Base-by-base conservation (phyloP, 768 basidiomycete species). In the Trametopsis cervina region DNA sequence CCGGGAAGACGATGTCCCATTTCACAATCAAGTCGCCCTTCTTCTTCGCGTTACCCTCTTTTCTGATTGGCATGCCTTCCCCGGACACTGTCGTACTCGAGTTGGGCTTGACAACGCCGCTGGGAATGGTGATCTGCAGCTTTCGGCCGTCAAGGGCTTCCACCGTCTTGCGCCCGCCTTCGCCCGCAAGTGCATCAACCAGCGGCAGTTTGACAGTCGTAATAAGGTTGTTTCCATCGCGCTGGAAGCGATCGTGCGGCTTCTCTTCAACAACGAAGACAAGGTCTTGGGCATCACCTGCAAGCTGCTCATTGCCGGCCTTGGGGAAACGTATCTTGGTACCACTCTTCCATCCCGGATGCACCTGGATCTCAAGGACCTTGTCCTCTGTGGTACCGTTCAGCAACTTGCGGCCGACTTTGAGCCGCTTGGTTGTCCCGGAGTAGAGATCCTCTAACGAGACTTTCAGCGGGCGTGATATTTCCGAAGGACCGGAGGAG, bases 241-340 rank as follows among this genome's bases (percentile, higher is more conserved):
- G 76, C 50, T 69, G 75, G 66, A 89, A 96, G 15, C 72, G 63
- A 0, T 75, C 65, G 64, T 98, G 89, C 7, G 85, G 83, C 67
- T 95, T 97, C 68, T 97, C 92, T 65, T 96, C 94, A n/a, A 96
- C 80, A 40, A 95, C 80, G 61, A 99, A 97, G 25, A 93, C 93
- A n/a, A 99, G 75, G 63, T 94, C 90, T 59, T 93, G 91, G 12
- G 85, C 63, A 40, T 84, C 84, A 10, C 85, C 84, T 26, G 52
- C 63, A 11, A 69, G 61, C 44, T 75, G 73, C 58, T 93, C 91
- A 64, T 97, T 93, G 2, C 91, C 91, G 9, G 89, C 85, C 18
- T 79, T 78, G 0, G 88, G 80, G 66, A 94, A 97, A 36, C 89
- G 82, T 50, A 98, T 77, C 69, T 95, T 96, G 15, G 95, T 97